These are phyloP conservation scores for Sherardia arvensis DNA, from an alignment of 257 asterid genomes.

Conservation along the genomic window DNA sequence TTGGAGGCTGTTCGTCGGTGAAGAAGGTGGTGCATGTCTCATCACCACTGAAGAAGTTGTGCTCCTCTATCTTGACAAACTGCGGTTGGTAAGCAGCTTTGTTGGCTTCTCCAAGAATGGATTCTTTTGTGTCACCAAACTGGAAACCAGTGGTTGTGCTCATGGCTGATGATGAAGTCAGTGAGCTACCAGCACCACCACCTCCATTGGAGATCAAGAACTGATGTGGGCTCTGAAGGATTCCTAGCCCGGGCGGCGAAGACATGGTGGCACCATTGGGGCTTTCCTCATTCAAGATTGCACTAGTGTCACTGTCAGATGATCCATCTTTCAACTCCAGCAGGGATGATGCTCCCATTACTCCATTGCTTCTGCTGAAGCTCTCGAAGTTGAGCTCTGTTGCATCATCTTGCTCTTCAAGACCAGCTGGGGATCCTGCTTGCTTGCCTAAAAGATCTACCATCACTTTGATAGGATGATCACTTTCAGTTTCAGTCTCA, in stretches of 20 bases:
- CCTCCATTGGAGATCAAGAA: constrained; percentile 20
- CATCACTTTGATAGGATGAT: constrained; percentile 16
- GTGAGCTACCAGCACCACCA: neutral
- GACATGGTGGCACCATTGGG: constrained; percentile 46
- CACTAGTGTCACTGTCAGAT: constrained; percentile 75
- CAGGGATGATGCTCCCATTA: constrained; percentile 24
- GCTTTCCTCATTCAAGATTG: constrained; percentile 64
- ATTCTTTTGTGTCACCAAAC: constrained; percentile 19
- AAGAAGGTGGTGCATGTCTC: constrained; percentile 69
- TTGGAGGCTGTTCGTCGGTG: constrained; percentile 78
- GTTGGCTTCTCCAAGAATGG: constrained; percentile 38
- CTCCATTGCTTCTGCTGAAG: constrained; percentile 14
- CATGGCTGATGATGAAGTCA: constrained; percentile 8
- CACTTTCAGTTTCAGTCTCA: constrained; percentile 27
- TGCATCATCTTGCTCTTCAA: constrained; percentile 20
- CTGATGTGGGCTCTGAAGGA: constrained; percentile 20
- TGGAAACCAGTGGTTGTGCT: constrained; percentile 12
- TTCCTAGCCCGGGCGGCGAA: constrained; percentile 21
- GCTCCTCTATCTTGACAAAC: constrained; percentile 74
- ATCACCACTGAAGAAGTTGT: constrained; percentile 57
- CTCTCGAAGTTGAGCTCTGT: constrained; percentile 32
- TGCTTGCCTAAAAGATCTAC: constrained; percentile 5
- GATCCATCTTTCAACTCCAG: constrained; percentile 61
- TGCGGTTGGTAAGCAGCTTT: constrained; percentile 36
- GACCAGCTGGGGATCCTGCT: constrained; percentile 4